Percentiles rank a stretch among this genome's conserved stretches.
These are phyloP conservation scores for Scedosporium apiospermum DNA, from an alignment of 2,329 filamentous ascomycete genomes.

Conservation along the genomic window DNA sequence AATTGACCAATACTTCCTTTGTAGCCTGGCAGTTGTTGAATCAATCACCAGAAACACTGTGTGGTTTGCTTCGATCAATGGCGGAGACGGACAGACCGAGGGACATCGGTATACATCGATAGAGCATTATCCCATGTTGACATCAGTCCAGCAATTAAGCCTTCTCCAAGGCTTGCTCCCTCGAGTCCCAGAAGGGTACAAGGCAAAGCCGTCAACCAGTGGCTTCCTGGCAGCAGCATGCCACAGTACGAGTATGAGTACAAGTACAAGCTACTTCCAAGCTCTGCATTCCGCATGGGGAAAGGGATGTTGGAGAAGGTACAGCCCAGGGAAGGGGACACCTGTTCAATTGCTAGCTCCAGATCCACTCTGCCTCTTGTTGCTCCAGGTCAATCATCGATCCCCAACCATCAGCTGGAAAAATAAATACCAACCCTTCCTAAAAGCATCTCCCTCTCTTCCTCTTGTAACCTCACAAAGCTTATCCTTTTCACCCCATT, in stretches of 20 bases:
- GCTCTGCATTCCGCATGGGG: slow-evolving; percentile 1
- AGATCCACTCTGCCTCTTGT: slow-evolving; percentile 9
- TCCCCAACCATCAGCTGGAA: slow-evolving; percentile 10
- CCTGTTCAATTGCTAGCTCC: slow-evolving; percentile 30
- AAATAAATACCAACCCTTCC: slow-evolving; percentile 24
- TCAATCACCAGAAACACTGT: too few species aligned
- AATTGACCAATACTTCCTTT: too few species aligned
- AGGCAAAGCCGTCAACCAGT: background rate
- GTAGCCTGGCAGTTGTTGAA: too few species aligned
- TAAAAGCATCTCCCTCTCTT: slow-evolving; percentile 13
- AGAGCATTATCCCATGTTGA: too few species aligned
- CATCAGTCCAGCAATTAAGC: too few species aligned
- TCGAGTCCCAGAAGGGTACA: too few species aligned
- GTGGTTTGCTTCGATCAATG: too few species aligned
- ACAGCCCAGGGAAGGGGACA: slow-evolving; percentile 24
- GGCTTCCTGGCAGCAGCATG: background rate
- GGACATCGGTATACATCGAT: too few species aligned
- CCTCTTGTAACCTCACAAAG: slow-evolving; percentile 12
- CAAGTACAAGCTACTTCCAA: background rate
- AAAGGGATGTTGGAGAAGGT: background rate
- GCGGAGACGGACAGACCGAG: too few species aligned
- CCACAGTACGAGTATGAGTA: background rate
- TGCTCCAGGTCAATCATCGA: slow-evolving; percentile 6
- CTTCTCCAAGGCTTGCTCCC: too few species aligned
- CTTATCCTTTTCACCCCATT: slow-evolving; percentile 10